A percentile compares a stretch with the other conserved stretches of the same genome.
These are phyloP conservation scores for Trichosporon sp. DNA, from an alignment of 1,284 basidiomycete genomes.

Conservation along the genomic window DNA sequence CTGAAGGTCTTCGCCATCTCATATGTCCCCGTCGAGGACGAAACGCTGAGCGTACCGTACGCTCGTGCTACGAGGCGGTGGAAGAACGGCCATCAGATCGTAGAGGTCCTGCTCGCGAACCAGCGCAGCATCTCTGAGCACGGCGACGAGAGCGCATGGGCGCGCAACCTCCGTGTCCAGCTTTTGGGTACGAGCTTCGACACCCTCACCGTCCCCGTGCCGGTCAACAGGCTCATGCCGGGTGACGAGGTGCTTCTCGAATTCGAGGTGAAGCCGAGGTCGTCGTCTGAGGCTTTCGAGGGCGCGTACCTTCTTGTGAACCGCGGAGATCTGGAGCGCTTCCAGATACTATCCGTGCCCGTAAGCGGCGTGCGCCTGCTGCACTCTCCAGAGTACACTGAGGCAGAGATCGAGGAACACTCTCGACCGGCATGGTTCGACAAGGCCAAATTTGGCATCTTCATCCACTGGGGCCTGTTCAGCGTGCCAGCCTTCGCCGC, in stretches of 20 bases:
- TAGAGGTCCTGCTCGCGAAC: slow-evolving; percentile 14
- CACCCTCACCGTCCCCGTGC: not conserved
- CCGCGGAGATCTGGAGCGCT: not conserved
- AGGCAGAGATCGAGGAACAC: slow-evolving; percentile 11
- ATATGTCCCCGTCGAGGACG: not conserved
- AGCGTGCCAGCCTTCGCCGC: slow-evolving; percentile 46
- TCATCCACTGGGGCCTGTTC: slow-evolving; percentile 60
- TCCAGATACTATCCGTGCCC: not conserved
- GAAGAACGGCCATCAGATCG: slow-evolving; percentile 15
- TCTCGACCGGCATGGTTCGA: slow-evolving; percentile 15
- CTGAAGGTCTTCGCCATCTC: slow-evolving; percentile 20
- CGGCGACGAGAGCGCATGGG: slow-evolving; percentile 9
- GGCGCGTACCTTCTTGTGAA: not conserved
- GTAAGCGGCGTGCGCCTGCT: slow-evolving; percentile 8
- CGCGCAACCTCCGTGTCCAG: not conserved
- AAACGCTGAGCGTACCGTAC: not conserved
- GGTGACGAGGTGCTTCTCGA: slow-evolving; percentile 18
- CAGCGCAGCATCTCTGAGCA: slow-evolving; percentile 1
- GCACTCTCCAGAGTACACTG: slow-evolving; percentile 10
- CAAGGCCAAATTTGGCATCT: slow-evolving; percentile 42
- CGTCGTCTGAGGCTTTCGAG: not conserved
- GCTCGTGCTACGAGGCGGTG: slow-evolving; percentile 15
- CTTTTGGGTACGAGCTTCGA: not conserved
- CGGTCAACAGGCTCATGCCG: slow-evolving; percentile 16
- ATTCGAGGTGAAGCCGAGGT: slow-evolving; percentile 9